Percentiles rank a stretch among this genome's conserved stretches.
phyloP scores from a whole-genome alignment of 208 protist genomes.

The Acanthamoeba pearcei region DNA sequence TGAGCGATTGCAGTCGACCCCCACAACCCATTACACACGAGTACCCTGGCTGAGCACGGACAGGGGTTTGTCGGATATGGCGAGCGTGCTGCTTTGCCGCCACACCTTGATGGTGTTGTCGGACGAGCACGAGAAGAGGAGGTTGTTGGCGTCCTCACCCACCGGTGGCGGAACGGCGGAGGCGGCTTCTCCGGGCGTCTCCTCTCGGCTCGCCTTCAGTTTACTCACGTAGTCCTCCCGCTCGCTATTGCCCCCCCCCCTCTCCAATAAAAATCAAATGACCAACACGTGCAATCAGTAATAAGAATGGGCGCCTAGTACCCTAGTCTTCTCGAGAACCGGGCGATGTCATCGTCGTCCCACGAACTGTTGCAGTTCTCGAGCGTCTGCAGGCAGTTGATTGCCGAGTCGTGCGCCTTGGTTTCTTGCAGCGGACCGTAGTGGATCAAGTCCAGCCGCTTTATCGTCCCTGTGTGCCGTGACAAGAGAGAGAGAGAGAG shows the following conservation, averaged over 20 bases:
- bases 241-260: no score
- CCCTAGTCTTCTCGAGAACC: neutral
- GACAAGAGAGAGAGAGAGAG: neutral
- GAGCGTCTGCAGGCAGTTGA: slow-evolving; percentile 54
- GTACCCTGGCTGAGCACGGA: neutral
- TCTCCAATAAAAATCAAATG: no score
- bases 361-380: slow-evolving; percentile 27
- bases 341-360: slow-evolving; percentile 20
- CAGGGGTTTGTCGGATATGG: neutral
- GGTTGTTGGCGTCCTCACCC: neutral
- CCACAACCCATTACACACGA: no score
- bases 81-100: neutral
- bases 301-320: neutral
- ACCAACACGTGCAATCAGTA: no score
- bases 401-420: slow-evolving; percentile 61
- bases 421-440: slow-evolving; percentile 29
- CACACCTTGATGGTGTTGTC: slow-evolving; percentile 68
- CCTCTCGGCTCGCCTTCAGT: neutral
- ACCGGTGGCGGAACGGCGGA: neutral
- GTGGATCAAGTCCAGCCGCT: slow-evolving; percentile 45
- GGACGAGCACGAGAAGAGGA: slow-evolving; percentile 52
- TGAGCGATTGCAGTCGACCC: no score
- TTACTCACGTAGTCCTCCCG: neutral
- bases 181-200: neutral
- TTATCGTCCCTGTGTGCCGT: neutral